Evolutionary conservation across 2,329 filamentous ascomycete genomes (phyloP).

Genomic region (Aspergillus sp.): DNA sequence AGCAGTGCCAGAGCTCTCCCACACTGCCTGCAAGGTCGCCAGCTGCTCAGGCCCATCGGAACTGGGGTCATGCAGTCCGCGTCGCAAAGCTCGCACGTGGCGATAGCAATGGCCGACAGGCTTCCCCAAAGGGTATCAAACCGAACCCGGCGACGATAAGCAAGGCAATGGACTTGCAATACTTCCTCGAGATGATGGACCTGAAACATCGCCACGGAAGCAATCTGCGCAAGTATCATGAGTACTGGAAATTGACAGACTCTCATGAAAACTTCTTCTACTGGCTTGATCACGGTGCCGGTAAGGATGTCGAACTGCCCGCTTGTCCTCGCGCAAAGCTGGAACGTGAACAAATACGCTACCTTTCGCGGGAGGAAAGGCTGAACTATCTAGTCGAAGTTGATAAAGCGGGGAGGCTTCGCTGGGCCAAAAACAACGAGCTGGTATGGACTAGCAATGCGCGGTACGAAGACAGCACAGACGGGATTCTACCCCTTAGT

Average conservation of each 20-base stretch:
- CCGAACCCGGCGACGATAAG: constrained; percentile 63
- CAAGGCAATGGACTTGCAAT: constrained; percentile 80
- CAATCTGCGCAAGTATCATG: constrained; percentile 78
- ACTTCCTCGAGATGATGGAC: constrained; percentile 84
- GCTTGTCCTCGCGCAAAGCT: constrained; percentile 72
- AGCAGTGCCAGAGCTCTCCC: constrained; percentile 41
- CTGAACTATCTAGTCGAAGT: constrained; percentile 77
- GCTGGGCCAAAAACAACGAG: constrained; percentile 81
- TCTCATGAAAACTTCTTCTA: constrained; percentile 91
- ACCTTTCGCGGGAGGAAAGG: constrained; percentile 78
- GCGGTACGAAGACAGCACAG: constrained; percentile 72
- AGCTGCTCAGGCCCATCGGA: constrained; percentile 55
- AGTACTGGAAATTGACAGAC: constrained; percentile 74
- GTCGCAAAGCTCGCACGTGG: constrained; percentile 71
- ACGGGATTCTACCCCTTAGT: constrained; percentile 65
- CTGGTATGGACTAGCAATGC: constrained; percentile 73
- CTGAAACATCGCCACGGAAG: constrained; percentile 83
- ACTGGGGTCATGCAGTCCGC: constrained; percentile 73
- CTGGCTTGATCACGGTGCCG: constrained; percentile 84
- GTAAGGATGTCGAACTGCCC: constrained; percentile 66
- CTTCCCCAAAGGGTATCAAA: constrained; percentile 37
- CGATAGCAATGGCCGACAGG: constrained; percentile 53
- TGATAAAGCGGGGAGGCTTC: constrained; percentile 71
- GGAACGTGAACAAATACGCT: constrained; percentile 77
- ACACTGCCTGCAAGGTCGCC: constrained; percentile 7